A percentile compares a stretch with the other conserved stretches of the same genome.
phyloP scores from a whole-genome alignment of 2,329 filamentous ascomycete genomes.

The Colletotrichum zoysiae region DNA sequence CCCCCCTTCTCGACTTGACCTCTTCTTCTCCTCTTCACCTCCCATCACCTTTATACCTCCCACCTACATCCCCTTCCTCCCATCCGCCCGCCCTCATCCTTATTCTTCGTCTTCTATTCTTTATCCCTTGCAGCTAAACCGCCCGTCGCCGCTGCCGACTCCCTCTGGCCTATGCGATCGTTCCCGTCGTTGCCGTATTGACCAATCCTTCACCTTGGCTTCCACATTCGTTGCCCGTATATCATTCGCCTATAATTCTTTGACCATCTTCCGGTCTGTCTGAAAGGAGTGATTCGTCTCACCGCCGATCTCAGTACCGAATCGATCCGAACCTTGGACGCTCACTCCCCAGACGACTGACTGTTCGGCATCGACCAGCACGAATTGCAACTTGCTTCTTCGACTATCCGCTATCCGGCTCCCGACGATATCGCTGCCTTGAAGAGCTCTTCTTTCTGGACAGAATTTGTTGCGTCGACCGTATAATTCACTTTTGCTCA shows the following conservation, averaged over 20 bases:
- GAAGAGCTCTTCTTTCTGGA: constrained; percentile 10
- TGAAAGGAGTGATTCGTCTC: constrained; percentile 38
- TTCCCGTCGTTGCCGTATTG: constrained; percentile 39
- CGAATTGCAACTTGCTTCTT: constrained; percentile 25
- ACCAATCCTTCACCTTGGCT: constrained; percentile 38
- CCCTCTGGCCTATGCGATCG: constrained; percentile 37
- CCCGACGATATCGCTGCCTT: neutral
- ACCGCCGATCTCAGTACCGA: constrained; percentile 13
- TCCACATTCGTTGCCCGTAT: constrained; percentile 43
- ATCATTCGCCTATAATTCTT: constrained; percentile 44
- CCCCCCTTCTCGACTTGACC: constrained; percentile 37
- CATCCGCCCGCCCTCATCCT: constrained; percentile 48
- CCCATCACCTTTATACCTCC: constrained; percentile 45
- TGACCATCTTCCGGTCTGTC: constrained; percentile 34
- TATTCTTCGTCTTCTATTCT: constrained; percentile 49
- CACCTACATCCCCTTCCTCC: constrained; percentile 47
- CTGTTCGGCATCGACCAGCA: constrained; percentile 41
- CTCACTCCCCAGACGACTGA: constrained; percentile 31
- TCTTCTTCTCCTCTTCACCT: constrained; percentile 44
- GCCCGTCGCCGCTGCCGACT: constrained; percentile 38
- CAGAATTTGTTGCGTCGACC: constrained; percentile 27
- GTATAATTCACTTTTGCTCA: constrained; percentile 24
- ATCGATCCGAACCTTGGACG: constrained; percentile 36
- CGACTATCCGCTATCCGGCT: constrained; percentile 22
- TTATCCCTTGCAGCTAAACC: constrained; percentile 45